phyloP scores from a whole-genome alignment of 1,139 yeast genomes.

The Magnusiomyces tetraspermus region DNA sequence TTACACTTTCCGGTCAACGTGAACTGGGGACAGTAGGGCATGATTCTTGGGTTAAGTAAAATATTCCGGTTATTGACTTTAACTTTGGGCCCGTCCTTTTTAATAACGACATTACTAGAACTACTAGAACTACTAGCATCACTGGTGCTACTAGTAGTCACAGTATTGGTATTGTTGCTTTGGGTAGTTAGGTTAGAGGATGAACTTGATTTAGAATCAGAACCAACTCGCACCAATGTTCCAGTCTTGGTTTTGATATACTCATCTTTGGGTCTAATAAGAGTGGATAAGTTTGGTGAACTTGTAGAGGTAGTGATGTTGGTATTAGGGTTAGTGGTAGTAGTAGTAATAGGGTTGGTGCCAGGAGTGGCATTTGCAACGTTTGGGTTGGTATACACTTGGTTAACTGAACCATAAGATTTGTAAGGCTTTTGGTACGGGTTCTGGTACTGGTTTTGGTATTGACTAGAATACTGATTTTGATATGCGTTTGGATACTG shows the following conservation, averaged over 20 bases:
- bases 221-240: neutral
- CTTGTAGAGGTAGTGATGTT: neutral
- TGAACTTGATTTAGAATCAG: neutral
- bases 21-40: conserved; percentile 24
- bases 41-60: neutral
- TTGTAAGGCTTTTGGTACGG: no score
- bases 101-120: neutral
- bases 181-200: neutral
- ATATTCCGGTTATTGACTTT: neutral
- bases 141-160: no score
- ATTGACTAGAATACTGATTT: no score
- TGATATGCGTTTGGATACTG: no score
- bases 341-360: neutral
- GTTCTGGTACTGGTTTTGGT: no score
- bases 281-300: neutral
- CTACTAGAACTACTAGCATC: neutral
- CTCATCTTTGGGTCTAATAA: neutral
- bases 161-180: no score
- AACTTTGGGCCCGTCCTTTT: no score
- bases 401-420: no score
- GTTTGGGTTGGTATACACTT: no score
- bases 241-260: conserved; percentile 3
- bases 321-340: neutral
- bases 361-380: neutral
- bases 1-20: conserved; percentile 39